phyloP scores from a whole-genome alignment of 192 early-diverging fungal species.

The Linnemannia hyalina region DNA sequence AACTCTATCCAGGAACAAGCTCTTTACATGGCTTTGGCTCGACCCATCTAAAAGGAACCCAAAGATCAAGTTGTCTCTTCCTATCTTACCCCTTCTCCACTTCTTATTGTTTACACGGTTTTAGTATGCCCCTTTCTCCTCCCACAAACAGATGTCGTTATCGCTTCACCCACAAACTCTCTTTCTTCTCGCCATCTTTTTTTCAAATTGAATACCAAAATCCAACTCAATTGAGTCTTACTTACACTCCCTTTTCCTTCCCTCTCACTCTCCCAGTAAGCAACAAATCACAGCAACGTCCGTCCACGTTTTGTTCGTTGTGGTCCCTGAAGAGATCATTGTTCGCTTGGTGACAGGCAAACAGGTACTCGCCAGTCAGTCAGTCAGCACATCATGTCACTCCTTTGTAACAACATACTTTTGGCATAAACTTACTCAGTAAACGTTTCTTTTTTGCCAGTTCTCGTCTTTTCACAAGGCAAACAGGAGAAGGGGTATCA shows the following conservation, averaged over 20 bases:
- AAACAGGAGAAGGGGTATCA: too few species aligned
- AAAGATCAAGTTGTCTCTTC: background rate
- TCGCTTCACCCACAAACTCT: constrained; percentile 23
- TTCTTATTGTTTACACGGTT: background rate
- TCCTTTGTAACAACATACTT: too few species aligned
- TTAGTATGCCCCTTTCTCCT: background rate
- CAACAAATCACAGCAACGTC: constrained; percentile 35
- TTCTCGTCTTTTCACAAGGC: too few species aligned
- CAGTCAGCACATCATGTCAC: background rate
- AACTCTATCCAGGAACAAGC: background rate
- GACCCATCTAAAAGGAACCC: background rate
- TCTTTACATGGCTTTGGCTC: background rate
- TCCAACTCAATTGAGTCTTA: background rate
- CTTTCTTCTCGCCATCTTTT: background rate
- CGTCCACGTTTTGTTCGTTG: constrained; percentile 38
- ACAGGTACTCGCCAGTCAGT: background rate
- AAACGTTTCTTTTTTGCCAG: too few species aligned
- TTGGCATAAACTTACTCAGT: too few species aligned
- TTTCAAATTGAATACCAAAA: background rate
- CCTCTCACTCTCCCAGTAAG: background rate
- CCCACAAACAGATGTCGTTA: constrained; percentile 43
- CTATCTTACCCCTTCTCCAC: constrained; percentile 5
- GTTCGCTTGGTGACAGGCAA: background rate
- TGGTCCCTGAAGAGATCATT: constrained; percentile 7
- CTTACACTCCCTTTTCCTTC: background rate